Evolutionary conservation across 2,329 filamentous ascomycete species (phyloP).

Genomic region (Monosporascus sp.): DNA sequence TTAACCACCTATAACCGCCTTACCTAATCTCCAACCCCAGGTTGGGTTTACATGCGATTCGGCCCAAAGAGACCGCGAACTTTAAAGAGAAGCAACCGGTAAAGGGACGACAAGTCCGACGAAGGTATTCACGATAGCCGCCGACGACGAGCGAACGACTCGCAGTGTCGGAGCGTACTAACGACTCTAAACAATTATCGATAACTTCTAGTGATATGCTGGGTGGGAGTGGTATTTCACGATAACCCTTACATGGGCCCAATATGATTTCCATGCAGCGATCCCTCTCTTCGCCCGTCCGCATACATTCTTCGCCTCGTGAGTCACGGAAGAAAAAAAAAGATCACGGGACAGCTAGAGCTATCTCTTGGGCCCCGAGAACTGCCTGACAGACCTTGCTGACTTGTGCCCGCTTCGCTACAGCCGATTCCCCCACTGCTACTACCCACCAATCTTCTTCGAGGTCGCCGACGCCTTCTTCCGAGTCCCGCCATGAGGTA

Average conservation of each 20-base stretch:
- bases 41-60: too few species aligned
- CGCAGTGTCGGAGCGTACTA: neutral
- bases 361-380: conserved; percentile 6
- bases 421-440: conserved; percentile 48
- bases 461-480: conserved; percentile 51
- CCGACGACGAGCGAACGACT: conserved; percentile 10
- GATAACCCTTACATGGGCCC: conserved; percentile 37
- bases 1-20: neutral
- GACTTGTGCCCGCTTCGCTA: conserved; percentile 16
- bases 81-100: too few species aligned
- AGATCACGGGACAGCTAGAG: conserved; percentile 4
- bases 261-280: conserved; percentile 60
- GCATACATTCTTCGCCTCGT: conserved; percentile 54
- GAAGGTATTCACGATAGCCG: too few species aligned
- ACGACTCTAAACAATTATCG: neutral
- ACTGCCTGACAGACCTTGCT: conserved; percentile 10
- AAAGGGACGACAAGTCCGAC: too few species aligned
- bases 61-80: too few species aligned
- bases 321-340: conserved; percentile 35
- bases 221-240: conserved; percentile 23
- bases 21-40: too few species aligned
- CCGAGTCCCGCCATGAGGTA: conserved; percentile 46
- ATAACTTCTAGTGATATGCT: conserved; percentile 26
- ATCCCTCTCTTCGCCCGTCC: conserved; percentile 58
- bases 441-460: conserved; percentile 40